These are phyloP conservation scores for Gymnopus androsaceus DNA, from an alignment of 1,284 basidiomycete genomes.

Conservation along the genomic window DNA sequence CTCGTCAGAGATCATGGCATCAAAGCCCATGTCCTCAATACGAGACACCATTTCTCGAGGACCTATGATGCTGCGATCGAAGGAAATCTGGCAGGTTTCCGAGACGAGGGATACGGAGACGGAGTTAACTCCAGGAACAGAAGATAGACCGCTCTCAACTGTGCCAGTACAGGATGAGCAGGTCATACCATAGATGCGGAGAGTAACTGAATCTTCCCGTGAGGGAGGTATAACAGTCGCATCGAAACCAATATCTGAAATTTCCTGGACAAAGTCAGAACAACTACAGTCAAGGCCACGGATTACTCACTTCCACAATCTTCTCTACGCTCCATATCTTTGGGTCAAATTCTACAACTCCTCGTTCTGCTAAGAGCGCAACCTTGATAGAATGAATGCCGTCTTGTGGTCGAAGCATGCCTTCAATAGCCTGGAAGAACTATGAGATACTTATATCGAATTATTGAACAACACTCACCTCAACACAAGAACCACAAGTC, in stretches of 20 bases:
- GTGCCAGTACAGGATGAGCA: conserved; percentile 82
- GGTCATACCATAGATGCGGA: conserved; percentile 91
- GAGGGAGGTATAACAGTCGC: conserved; percentile 71
- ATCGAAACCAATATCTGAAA: conserved; percentile 92
- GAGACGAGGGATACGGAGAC: conserved; percentile 76
- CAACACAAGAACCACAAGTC: conserved; percentile 90
- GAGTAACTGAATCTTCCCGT: conserved; percentile 65
- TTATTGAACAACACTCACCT: conserved; percentile 50
- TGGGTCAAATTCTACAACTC: conserved; percentile 87
- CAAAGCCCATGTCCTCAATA: conserved; percentile 88
- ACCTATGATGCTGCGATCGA: conserved; percentile 74
- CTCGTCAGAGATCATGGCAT: conserved; percentile 84
- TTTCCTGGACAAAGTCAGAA: conserved; percentile 57
- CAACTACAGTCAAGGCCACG: conserved; percentile 12
- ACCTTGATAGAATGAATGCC: conserved; percentile 91
- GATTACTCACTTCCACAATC: conserved; percentile 67
- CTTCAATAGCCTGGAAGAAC: conserved; percentile 80
- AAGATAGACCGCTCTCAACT: conserved; percentile 71
- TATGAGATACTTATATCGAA: not conserved
- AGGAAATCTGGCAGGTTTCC: conserved; percentile 74
- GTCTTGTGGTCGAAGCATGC: conserved; percentile 79
- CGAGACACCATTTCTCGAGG: conserved; percentile 85
- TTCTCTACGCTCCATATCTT: conserved; percentile 79
- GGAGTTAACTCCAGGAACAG: conserved; percentile 74
- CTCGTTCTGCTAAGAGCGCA: conserved; percentile 92